These are phyloP conservation scores for Canavalia ensiformis DNA, from an alignment of 306 rosid species.

Conservation along the genomic window DNA sequence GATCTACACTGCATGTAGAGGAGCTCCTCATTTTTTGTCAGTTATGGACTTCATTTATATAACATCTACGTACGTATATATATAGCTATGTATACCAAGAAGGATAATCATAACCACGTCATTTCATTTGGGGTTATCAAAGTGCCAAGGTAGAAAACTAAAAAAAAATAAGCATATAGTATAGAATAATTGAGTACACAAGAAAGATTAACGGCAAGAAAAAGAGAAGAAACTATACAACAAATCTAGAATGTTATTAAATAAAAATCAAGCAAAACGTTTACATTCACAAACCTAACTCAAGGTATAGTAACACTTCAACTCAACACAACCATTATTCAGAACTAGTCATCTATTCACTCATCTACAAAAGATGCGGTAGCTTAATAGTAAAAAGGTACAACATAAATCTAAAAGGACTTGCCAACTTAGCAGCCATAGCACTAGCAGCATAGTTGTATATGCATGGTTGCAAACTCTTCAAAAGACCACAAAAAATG, in stretches of 20 bases:
- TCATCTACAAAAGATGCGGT: slow-evolving; percentile 37
- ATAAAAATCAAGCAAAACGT: slow-evolving; percentile 16
- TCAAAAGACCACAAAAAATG: slow-evolving; percentile 4
- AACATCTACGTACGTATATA: not conserved
- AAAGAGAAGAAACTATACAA: not conserved
- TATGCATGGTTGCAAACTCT: slow-evolving; percentile 44
- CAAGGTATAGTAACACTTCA: slow-evolving; percentile 18
- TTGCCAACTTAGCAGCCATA: slow-evolving; percentile 10
- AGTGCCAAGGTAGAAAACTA: not conserved
- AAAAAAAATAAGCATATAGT: slow-evolving; percentile 11
- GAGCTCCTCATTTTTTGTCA: not conserved
- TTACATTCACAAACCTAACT: slow-evolving; percentile 47
- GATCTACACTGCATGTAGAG: not conserved
- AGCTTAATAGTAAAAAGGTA: slow-evolving; percentile 33
- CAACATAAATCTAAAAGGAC: slow-evolving; percentile 34
- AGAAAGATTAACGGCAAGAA: slow-evolving; percentile 4
- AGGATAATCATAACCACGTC: not conserved
- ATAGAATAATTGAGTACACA: not conserved
- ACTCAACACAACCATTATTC: slow-evolving; percentile 37
- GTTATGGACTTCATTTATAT: not conserved
- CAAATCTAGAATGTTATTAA: slow-evolving; percentile 37
- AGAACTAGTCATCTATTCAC: slow-evolving; percentile 43
- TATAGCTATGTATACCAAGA: not conserved
- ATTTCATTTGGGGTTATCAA: not conserved
- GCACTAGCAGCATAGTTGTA: slow-evolving; percentile 7